A percentile compares a stretch with the other conserved stretches of the same genome.
Evolutionary conservation across 257 asterid genomes (phyloP).

Genomic region (Haberlea rhodopensis): DNA sequence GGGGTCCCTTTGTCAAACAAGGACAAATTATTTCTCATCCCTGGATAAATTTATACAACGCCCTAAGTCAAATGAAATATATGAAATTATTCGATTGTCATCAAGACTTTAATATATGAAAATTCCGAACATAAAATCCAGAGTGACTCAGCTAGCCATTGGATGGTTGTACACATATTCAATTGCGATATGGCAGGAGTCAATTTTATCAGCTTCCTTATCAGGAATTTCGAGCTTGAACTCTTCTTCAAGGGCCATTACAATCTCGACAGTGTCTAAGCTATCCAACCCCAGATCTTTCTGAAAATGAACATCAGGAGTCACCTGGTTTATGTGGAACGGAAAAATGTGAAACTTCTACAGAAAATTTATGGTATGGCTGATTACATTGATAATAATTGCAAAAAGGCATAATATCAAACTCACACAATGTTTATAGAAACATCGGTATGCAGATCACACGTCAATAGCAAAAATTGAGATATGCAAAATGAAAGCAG

Average conservation of each 20-base stretch:
- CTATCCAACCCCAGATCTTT: constrained; percentile 19
- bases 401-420: background rate
- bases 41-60: background rate
- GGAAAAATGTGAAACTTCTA: background rate
- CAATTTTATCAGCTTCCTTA: constrained; percentile 23
- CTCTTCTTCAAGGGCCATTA: constrained; percentile 20
- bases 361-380: background rate
- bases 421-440: background rate
- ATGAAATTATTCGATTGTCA: background rate
- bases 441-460: background rate
- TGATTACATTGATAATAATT: background rate
- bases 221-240: constrained; percentile 23
- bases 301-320: constrained; percentile 16
- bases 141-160: constrained; percentile 8
- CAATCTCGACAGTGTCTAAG: constrained; percentile 22
- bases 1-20: background rate
- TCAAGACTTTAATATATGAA: background rate
- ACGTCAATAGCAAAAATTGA: background rate
- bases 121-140: background rate
- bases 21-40: background rate
- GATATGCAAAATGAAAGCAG: background rate
- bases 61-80: background rate
- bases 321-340: constrained; percentile 5
- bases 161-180: constrained; percentile 18
- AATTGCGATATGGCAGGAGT: constrained; percentile 10